Evolutionary conservation across 495 filamentous ascomycete genomes (phyloP).

Genomic region (Sporormia fimetaria): DNA sequence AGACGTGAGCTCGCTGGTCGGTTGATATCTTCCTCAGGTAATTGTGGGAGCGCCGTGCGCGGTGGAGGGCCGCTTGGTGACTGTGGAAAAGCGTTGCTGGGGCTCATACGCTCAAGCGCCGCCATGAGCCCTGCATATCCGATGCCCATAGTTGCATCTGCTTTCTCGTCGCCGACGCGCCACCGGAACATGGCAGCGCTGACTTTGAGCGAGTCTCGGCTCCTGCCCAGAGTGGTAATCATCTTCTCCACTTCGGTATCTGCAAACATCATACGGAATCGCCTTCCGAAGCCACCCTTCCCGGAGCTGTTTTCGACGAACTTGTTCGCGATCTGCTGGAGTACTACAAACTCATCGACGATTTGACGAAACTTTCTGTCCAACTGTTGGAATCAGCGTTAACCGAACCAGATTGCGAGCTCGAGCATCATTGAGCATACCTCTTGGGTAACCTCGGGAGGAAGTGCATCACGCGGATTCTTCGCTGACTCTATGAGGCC

Average conservation of each 20-base stretch:
- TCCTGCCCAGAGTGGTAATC: constrained; percentile 28
- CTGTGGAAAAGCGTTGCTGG: constrained; percentile 12
- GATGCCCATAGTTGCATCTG: constrained; percentile 35
- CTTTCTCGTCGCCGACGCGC: constrained; percentile 35
- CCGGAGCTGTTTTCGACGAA: constrained; percentile 39
- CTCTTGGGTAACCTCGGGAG: constrained; percentile 38
- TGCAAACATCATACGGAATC: constrained; percentile 42
- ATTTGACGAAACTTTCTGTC: constrained; percentile 40
- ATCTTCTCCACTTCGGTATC: constrained; percentile 38
- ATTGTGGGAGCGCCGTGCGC: constrained; percentile 1
- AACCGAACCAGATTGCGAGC: too few species aligned
- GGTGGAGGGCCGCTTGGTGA: constrained; percentile 11
- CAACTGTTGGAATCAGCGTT: too few species aligned
- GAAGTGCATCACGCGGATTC: constrained; percentile 30
- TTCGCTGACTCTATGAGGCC: constrained; percentile 38
- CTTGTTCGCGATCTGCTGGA: constrained; percentile 41
- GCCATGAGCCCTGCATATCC: constrained; percentile 40
- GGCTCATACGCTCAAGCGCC: constrained; percentile 34
- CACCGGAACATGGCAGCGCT: constrained; percentile 39
- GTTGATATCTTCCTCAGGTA: neutral
- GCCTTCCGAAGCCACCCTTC: constrained; percentile 37
- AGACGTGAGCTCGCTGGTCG: too few species aligned
- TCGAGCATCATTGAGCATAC: too few species aligned
- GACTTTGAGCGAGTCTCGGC: constrained; percentile 35
- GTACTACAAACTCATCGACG: constrained; percentile 38